These are phyloP conservation scores for Basipetospora chlamydospora DNA, from an alignment of 2,329 filamentous ascomycete species.

Conservation along the genomic window DNA sequence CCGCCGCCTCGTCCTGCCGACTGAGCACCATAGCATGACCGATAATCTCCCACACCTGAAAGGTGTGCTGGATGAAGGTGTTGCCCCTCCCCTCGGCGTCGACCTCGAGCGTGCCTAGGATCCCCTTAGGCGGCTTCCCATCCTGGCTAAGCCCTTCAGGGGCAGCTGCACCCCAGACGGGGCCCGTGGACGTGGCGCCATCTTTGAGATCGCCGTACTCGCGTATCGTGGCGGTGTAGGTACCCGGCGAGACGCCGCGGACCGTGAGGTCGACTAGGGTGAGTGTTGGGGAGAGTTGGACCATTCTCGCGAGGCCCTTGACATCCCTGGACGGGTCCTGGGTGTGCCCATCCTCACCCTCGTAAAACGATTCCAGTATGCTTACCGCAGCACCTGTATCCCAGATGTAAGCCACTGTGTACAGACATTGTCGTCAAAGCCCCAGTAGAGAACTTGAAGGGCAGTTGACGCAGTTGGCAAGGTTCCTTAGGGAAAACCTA, in stretches of 20 bases:
- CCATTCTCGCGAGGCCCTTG: constrained; percentile 80
- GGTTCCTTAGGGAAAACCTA: constrained; percentile 36
- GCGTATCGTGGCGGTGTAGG: constrained; percentile 71
- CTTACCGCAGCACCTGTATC: constrained; percentile 75
- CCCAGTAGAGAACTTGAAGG: too few species aligned
- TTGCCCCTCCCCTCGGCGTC: constrained; percentile 61
- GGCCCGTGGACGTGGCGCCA: constrained; percentile 70
- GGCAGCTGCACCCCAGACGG: constrained; percentile 54
- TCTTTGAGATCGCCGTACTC: constrained; percentile 75
- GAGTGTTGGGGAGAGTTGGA: constrained; percentile 65
- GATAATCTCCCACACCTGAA: constrained; percentile 93
- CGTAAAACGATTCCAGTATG: constrained; percentile 73
- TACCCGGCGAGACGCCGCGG: constrained; percentile 65
- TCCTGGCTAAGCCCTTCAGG: constrained; percentile 21
- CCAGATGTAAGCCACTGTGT: too few species aligned
- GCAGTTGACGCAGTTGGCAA: too few species aligned
- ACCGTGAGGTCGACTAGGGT: constrained; percentile 83
- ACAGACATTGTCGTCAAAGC: too few species aligned
- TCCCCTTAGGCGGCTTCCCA: too few species aligned
- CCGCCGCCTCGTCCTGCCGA: constrained; percentile 37
- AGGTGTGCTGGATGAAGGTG: constrained; percentile 65
- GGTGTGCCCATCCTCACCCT: constrained; percentile 36
- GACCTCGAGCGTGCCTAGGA: constrained; percentile 64
- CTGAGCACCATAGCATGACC: constrained; percentile 84
- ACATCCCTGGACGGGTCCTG: constrained; percentile 42